Evolutionary conservation across 1,284 basidiomycete genomes (phyloP), one percentile per base, ranked within the genome.

Genomic region (Ceratobasidium sp.): DNA sequence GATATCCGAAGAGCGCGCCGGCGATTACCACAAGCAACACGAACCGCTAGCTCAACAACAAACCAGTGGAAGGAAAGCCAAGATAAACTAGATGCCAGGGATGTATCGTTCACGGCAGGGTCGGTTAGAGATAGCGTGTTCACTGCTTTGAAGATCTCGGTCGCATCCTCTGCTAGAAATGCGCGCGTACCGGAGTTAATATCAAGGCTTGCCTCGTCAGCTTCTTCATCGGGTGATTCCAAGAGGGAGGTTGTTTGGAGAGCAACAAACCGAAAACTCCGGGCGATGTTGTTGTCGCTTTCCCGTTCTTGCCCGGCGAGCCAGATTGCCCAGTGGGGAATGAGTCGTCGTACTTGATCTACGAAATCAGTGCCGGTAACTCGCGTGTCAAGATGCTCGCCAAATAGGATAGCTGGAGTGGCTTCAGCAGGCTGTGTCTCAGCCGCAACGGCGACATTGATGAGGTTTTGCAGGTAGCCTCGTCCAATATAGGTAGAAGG

Each of bases 1-100:
- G 81, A 33, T 80, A 79, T 33, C 79, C 80, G 44, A 87, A 81
- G 44, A 71, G 67, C 51, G 78, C 80, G 44, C 18, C 64, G 42
- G 39, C 63, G 42, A 55, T 46, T 61, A 39, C 76, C 33, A 23
- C 40, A 26, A 53, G 46, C 78, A 9, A 80, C 46, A 10, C 90
- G 88, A 51, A 86, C 85, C 1, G 88, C 85, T 4, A 92, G 80
- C 81, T 94, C 93, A 28, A 94, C 85, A 0, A 88, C 82, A 79
- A 91, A 91, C 91, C 93, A 94, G 51, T 88, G 87, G 26, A 89
- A 81, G 1, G 86, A 83, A 44, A 95, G 83, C 72, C 72, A 76
- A 13, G 40, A 5, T 15, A 26, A 12, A 20, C 33, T 66, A 10
- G 72, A 75, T 18, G 42, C 58, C 33, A 61, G 20, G 18, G 60